These are phyloP conservation scores for Lolium perenne DNA, from an alignment of 176 grass and related monocot genomes.

Conservation along the genomic window DNA sequence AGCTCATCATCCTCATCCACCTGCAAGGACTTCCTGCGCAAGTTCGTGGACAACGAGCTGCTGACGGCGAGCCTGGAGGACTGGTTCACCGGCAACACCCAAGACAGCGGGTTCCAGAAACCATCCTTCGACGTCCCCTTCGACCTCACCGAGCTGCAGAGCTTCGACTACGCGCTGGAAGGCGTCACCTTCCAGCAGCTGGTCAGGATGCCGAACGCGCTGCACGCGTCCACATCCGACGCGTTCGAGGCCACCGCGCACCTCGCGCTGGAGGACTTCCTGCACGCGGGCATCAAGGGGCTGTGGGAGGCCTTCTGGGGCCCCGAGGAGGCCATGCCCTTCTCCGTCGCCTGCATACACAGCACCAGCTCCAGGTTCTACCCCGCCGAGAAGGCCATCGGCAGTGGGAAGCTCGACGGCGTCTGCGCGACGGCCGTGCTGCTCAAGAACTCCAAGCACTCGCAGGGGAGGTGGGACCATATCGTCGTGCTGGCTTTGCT, in stretches of 20 bases:
- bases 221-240: constrained; percentile 78
- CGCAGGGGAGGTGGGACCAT: constrained; percentile 91
- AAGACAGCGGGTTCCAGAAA: constrained; percentile 59
- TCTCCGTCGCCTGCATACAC: constrained; percentile 92
- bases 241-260: constrained; percentile 82
- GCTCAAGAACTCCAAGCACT: constrained; percentile 63
- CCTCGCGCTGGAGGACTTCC: constrained; percentile 93
- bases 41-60: constrained; percentile 92
- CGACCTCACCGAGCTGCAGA: constrained; percentile 75
- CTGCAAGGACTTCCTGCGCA: constrained; percentile 87
- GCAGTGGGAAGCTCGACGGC: constrained; percentile 79
- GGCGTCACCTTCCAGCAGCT: constrained; percentile 91
- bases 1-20: constrained; percentile 75
- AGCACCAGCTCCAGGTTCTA: constrained; percentile 91
- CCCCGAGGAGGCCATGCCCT: constrained; percentile 77
- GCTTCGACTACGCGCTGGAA: constrained; percentile 89
- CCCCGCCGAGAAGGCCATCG: constrained; percentile 91
- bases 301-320: constrained; percentile 95
- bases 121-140: constrained; percentile 77
- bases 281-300: constrained; percentile 83
- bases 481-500: constrained; percentile 80
- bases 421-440: constrained; percentile 86
- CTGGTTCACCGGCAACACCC: constrained; percentile 70
- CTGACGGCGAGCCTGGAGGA: constrained; percentile 79
- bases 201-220: constrained; percentile 87